A percentile compares a stretch with the other conserved stretches of the same genome.
Evolutionary conservation across 495 filamentous ascomycete genomes (phyloP).

Genomic region (Aspergillus haitiensis): DNA sequence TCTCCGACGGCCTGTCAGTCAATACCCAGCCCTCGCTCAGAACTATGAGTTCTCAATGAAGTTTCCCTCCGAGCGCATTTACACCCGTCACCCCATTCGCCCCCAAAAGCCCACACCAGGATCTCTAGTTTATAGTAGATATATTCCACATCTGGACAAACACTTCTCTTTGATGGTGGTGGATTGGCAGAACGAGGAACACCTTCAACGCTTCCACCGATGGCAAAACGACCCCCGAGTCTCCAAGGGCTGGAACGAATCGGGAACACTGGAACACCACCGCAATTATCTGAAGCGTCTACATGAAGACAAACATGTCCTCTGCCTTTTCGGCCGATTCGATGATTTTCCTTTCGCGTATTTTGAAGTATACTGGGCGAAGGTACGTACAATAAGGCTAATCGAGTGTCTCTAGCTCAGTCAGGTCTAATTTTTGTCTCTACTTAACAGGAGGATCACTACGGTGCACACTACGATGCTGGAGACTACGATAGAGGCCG

Average conservation of each 20-base stretch:
- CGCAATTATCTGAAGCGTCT: slow-evolving; percentile 58
- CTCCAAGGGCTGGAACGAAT: slow-evolving; percentile 64
- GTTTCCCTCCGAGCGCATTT: slow-evolving; percentile 45
- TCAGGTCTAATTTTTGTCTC: slow-evolving; percentile 12
- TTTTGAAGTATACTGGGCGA: slow-evolving; percentile 71
- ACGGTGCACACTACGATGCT: slow-evolving; percentile 64
- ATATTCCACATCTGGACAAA: slow-evolving; percentile 64
- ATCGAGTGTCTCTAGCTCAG: background rate
- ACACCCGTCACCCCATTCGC: slow-evolving; percentile 60
- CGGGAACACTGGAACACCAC: slow-evolving; percentile 59
- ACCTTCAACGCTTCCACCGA: slow-evolving; percentile 59
- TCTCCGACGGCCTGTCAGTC: slow-evolving; percentile 30
- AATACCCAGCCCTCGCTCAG: slow-evolving; percentile 56
- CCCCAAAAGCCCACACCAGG: slow-evolving; percentile 61
- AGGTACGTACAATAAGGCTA: slow-evolving; percentile 43
- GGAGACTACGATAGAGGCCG: slow-evolving; percentile 66
- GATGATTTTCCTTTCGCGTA: slow-evolving; percentile 63
- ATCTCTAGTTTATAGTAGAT: slow-evolving; percentile 64
- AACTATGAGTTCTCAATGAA: slow-evolving; percentile 56
- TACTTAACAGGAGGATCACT: slow-evolving; percentile 64
- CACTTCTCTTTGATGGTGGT: slow-evolving; percentile 66
- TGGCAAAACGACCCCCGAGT: slow-evolving; percentile 70
- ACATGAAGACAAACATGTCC: slow-evolving; percentile 61
- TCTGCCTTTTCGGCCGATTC: slow-evolving; percentile 62
- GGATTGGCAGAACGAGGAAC: slow-evolving; percentile 52